Percentiles rank a stretch among this genome's conserved stretches.
phyloP scores from a whole-genome alignment of 139 green algal genomes.

The Coelastrella sp. region DNA sequence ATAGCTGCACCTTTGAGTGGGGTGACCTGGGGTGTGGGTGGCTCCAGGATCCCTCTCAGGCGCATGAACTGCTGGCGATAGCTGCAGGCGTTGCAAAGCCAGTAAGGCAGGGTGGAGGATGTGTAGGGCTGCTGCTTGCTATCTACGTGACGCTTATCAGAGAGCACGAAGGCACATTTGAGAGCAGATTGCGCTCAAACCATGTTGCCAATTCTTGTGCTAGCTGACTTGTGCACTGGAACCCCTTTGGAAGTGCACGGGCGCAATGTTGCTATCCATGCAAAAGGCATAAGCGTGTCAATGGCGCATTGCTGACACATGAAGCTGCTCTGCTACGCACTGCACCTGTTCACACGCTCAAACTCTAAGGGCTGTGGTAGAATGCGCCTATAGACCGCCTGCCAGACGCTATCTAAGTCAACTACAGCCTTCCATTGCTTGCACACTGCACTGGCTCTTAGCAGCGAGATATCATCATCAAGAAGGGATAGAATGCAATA shows the following conservation, averaged over 20 bases:
- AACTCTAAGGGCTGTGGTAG: neutral
- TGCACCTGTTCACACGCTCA: neutral
- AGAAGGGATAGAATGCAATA: neutral
- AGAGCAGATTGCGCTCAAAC: neutral
- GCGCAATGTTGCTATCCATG: no score
- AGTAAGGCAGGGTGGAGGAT: neutral
- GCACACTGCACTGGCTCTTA: conserved; percentile 10
- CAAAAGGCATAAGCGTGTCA: no score
- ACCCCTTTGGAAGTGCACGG: no score
- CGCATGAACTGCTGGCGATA: conserved; percentile 40
- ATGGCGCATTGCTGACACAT: no score
- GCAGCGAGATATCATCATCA: neutral
- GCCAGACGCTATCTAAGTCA: neutral
- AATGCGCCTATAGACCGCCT: neutral
- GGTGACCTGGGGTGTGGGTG: neutral
- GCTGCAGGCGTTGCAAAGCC: conserved; percentile 1
- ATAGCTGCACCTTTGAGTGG: conserved; percentile 30
- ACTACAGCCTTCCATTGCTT: neutral
- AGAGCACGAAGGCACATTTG: neutral
- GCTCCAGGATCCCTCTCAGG: neutral
- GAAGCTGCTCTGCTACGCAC: no score
- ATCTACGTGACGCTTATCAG: neutral
- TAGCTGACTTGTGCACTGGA: no score
- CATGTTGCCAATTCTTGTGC: no score
- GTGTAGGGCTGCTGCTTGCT: neutral